These are phyloP conservation scores for Zygoascus ofunaensis DNA, from an alignment of 805 yeast genomes.

Conservation along the genomic window DNA sequence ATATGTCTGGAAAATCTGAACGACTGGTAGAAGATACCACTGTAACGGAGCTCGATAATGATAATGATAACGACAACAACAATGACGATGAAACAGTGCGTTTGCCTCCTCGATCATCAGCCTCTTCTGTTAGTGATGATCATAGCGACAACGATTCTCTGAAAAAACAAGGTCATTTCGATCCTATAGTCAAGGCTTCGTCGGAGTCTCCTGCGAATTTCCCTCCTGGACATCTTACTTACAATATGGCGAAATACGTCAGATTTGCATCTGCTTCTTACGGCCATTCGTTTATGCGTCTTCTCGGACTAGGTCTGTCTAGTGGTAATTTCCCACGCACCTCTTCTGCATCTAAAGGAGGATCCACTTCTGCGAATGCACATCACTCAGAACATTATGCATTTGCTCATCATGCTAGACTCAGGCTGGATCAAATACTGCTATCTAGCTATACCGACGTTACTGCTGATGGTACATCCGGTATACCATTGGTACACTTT, in stretches of 20 bases:
- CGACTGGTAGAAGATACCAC: background rate
- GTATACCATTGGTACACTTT: conserved; percentile 27
- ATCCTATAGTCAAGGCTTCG: background rate
- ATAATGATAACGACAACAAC: too few relatives aligned
- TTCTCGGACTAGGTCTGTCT: conserved; percentile 22
- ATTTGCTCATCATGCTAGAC: conserved; percentile 25
- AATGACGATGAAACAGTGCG: background rate
- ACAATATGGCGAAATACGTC: conserved; percentile 25
- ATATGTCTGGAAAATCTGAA: background rate
- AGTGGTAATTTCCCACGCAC: background rate
- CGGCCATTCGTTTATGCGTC: conserved; percentile 27
- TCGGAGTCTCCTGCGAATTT: conserved; percentile 5
- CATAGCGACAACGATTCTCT: background rate
- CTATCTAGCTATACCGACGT: conserved; percentile 25
- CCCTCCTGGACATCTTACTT: conserved; percentile 23
- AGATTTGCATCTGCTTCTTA: conserved; percentile 29
- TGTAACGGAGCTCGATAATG: background rate
- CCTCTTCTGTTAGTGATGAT: background rate
- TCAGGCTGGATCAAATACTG: conserved; percentile 24
- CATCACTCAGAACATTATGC: conserved; percentile 27
- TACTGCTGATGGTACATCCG: conserved; percentile 18
- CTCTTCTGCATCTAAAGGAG: background rate
- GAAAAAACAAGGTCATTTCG: background rate
- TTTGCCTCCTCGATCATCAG: background rate
- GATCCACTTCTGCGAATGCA: conserved; percentile 13